Evolutionary conservation across 768 basidiomycete species (phyloP).

Genomic region (Clitopilus hobsonii): DNA sequence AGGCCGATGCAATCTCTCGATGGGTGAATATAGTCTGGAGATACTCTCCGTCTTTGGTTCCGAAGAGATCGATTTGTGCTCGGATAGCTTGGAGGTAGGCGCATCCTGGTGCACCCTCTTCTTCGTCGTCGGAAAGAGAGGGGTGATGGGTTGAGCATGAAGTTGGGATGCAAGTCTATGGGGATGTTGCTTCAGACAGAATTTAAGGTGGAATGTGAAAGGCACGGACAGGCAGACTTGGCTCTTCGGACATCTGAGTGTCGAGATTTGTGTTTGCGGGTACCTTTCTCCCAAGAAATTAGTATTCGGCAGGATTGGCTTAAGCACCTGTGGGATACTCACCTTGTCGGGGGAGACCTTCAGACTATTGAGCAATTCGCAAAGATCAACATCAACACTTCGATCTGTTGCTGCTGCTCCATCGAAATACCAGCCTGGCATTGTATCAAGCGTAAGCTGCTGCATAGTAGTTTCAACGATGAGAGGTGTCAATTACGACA

Average conservation of each 20-base stretch:
- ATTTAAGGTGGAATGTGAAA: neutral
- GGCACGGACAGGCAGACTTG: conserved; percentile 35
- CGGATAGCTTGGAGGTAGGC: conserved; percentile 58
- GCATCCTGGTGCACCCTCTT: conserved; percentile 42
- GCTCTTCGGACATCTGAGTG: conserved; percentile 41
- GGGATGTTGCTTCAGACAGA: neutral
- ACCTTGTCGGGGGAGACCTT: conserved; percentile 26
- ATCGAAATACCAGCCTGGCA: neutral
- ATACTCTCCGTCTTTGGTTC: conserved; percentile 69
- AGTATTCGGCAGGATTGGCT: conserved; percentile 11
- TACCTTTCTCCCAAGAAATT: conserved; percentile 41
- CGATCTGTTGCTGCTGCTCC: neutral
- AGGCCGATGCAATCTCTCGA: conserved; percentile 61
- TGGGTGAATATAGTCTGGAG: conserved; percentile 77
- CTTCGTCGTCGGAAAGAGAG: conserved; percentile 34
- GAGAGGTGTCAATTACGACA: too few relatives aligned
- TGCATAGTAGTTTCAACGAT: neutral
- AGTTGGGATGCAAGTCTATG: neutral
- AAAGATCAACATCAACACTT: neutral
- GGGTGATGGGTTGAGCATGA: neutral
- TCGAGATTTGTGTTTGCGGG: conserved; percentile 33
- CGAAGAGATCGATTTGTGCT: conserved; percentile 46
- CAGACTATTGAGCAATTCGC: conserved; percentile 20
- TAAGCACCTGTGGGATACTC: conserved; percentile 18
- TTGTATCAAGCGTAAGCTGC: neutral